Base-by-base conservation (phyloP, 2,329 filamentous ascomycete genomes). In the Stachybotrys chartarum region DNA sequence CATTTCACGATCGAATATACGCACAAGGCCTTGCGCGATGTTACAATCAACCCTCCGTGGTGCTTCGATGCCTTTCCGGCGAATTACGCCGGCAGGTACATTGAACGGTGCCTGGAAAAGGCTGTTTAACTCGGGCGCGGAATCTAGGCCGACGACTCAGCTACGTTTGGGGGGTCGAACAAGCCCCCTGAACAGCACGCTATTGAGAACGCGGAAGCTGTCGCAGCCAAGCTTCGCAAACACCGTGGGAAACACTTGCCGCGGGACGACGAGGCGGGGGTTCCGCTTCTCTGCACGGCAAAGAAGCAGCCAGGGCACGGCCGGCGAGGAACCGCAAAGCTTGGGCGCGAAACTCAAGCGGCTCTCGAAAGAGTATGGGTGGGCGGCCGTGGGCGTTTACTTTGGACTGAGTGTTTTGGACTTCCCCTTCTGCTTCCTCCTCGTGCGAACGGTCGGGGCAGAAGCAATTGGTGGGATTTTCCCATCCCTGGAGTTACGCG, bases 341-440 rank as follows among this genome's bases (percentile, higher is more conserved):
- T 70, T 94, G 47, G 86, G 86, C 2, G 84, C 85, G 59, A 82
- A 87, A 30, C 75, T 97, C 68, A 91, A 87, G 72, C 91, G 90
- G 68, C 81, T 99, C 50, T 91, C 88, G 3, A 85, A 87, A 60
- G 93, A 97, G 71, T 99, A 99, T 71, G 94, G 94, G 46, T 97
- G 92, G 91, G 82, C 89, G 4, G 92, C 92, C 1, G 72, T 97
- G 6, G 93, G 91, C n/a, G 90, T 99, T 14, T 99, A 99, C 71
- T 72, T 97, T 11, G 79, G 78, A 1, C 75, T 99, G 54, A 92
- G 89, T 47, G 87, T 89, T 44, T 75, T 96, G 53, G 94, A 99
- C 73, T 96, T 97, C 61, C 94, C 94, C 0, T 90, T 97, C 68
- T 97, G 93, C 74, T 99, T 96, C 75, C 73, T 96, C 54, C 84